phyloP scores from a whole-genome alignment of 192 early-diverging fungal genomes.

The Coemansia sp. region DNA sequence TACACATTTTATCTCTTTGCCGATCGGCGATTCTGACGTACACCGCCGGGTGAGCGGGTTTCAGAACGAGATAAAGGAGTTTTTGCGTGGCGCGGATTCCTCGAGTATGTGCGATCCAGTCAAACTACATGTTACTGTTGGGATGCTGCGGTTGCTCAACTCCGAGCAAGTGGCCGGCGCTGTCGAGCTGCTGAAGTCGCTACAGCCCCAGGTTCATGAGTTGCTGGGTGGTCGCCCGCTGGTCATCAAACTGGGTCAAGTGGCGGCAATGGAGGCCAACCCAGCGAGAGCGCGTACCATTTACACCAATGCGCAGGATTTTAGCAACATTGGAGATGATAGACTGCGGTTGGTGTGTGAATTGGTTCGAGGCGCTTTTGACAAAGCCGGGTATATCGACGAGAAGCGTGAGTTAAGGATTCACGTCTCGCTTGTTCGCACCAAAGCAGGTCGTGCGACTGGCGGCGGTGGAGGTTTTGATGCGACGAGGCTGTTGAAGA shows the following conservation, averaged over 20 bases:
- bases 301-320: conserved; percentile 29
- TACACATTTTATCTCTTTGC: conserved; percentile 49
- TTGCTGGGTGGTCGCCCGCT: conserved; percentile 20
- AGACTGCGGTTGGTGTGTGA: conserved; percentile 27
- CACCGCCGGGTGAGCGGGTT: conserved; percentile 33
- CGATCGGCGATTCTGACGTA: conserved; percentile 23
- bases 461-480: conserved; percentile 15
- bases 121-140: conserved; percentile 39
- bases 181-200: conserved; percentile 28
- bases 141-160: conserved; percentile 43
- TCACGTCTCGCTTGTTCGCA: conserved; percentile 31
- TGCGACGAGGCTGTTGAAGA: conserved; percentile 28
- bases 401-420: conserved; percentile 43
- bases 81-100: neutral
- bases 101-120: conserved; percentile 22
- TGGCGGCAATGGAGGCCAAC: conserved; percentile 37
- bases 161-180: conserved; percentile 17
- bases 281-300: conserved; percentile 20
- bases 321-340: neutral
- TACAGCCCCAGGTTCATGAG: conserved; percentile 15
- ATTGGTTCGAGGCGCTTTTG: conserved; percentile 29
- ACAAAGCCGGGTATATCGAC: conserved; percentile 39
- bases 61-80: conserved; percentile 2
- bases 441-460: conserved; percentile 1
- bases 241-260: conserved; percentile 18